Percentiles rank a stretch among this genome's conserved stretches.
Conservation (phyloP, 2,329 filamentous ascomycete genomes). For the Sphaerulina vaccinii region DNA sequence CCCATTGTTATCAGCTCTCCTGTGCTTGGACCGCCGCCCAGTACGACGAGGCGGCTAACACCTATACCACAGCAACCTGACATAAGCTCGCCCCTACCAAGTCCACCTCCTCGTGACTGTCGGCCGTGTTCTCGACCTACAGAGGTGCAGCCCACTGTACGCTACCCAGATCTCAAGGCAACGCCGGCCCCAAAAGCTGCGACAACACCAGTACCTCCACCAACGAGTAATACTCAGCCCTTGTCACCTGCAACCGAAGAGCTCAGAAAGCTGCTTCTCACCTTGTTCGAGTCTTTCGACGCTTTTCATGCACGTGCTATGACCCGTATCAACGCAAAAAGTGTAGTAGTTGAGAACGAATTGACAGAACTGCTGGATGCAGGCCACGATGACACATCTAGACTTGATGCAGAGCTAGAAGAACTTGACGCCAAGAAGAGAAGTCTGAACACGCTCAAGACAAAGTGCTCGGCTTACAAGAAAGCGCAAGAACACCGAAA, state of each 20-base stretch:
- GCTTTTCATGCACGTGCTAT: slow-evolving; percentile 18
- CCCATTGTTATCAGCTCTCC: slow-evolving; percentile 5
- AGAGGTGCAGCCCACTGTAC: background rate
- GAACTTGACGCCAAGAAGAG: slow-evolving; percentile 20
- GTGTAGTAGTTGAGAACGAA: slow-evolving; percentile 25
- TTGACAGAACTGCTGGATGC: slow-evolving; percentile 26
- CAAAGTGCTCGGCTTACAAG: slow-evolving; percentile 22
- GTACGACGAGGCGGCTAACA: background rate
- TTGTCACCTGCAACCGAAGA: slow-evolving; percentile 15
- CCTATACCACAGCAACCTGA: background rate
- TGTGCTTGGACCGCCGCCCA: background rate
- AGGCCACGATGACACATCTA: slow-evolving; percentile 20
- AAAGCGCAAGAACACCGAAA: slow-evolving; percentile 27
- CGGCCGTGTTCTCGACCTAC: background rate
- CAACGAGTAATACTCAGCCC: slow-evolving; percentile 18
- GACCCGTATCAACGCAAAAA: slow-evolving; percentile 17
- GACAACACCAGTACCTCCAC: slow-evolving; percentile 11
- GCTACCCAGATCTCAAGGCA: slow-evolving; percentile 10
- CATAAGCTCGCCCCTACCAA: slow-evolving; percentile 1
- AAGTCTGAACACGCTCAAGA: slow-evolving; percentile 22
- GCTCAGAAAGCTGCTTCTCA: slow-evolving; percentile 12
- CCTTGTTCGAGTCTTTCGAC: slow-evolving; percentile 27
- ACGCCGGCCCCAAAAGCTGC: slow-evolving; percentile 1
- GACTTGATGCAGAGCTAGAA: slow-evolving; percentile 23
- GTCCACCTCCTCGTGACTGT: background rate